Percentiles rank a stretch among this genome's conserved stretches.
Evolutionary conservation across 2,329 filamentous ascomycete species (phyloP).

Genomic region (Allantophomopsis cytisporea): DNA sequence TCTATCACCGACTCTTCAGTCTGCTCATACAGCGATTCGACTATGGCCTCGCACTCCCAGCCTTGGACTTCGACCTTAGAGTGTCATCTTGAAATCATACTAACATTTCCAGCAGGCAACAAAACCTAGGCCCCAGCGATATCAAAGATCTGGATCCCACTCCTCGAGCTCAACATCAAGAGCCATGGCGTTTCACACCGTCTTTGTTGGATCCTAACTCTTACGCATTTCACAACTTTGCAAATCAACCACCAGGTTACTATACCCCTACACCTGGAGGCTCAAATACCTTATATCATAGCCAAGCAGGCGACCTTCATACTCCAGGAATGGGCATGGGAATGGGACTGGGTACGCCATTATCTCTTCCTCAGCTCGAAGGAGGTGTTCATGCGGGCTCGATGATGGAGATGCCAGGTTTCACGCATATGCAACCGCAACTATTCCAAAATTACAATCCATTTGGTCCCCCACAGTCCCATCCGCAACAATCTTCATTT

Average conservation of each 20-base stretch:
- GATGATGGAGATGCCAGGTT: conserved; percentile 53
- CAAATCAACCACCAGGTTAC: conserved; percentile 68
- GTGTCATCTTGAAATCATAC: neutral
- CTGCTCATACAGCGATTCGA: neutral
- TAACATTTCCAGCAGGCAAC: conserved; percentile 8
- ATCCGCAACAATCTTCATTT: conserved; percentile 41
- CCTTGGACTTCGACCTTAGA: too few relatives aligned
- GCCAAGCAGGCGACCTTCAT: conserved; percentile 75
- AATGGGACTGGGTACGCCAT: conserved; percentile 41
- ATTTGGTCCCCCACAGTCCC: conserved; percentile 46
- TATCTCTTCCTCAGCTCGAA: conserved; percentile 64
- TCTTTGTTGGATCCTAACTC: conserved; percentile 79
- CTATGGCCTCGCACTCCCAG: too few relatives aligned
- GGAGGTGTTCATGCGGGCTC: conserved; percentile 45
- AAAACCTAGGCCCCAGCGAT: conserved; percentile 15
- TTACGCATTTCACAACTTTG: conserved; percentile 66
- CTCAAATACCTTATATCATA: conserved; percentile 68
- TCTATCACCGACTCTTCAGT: neutral
- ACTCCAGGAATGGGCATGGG: conserved; percentile 71
- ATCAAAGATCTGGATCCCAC: conserved; percentile 73
- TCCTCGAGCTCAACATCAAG: conserved; percentile 56
- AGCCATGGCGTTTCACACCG: conserved; percentile 79
- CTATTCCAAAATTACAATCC: conserved; percentile 57
- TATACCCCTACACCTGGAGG: conserved; percentile 81
- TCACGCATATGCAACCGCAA: conserved; percentile 42